phyloP scores from a whole-genome alignment of 192 early-diverging fungal genomes.

The Coemansia furcata region DNA sequence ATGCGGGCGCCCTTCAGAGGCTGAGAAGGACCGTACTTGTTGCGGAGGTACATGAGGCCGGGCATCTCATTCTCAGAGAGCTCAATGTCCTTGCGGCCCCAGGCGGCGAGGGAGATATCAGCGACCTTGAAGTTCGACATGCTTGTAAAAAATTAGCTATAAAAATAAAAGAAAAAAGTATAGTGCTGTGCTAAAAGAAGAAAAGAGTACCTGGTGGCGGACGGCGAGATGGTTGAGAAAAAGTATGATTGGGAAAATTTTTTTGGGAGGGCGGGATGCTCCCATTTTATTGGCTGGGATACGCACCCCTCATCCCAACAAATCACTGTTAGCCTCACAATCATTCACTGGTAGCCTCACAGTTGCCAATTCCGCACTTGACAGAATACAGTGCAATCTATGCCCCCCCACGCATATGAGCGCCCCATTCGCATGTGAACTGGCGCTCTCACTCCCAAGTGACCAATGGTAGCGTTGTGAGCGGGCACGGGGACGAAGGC shows the following conservation, averaged over 20 bases:
- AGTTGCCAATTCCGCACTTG: background rate
- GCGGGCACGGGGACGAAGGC: background rate
- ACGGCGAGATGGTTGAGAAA: background rate
- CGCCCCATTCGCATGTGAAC: background rate
- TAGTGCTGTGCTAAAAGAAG: background rate
- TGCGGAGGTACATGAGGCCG: constrained; percentile 91
- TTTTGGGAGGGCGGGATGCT: background rate
- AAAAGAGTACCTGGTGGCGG: background rate
- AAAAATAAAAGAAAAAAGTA: constrained; percentile 11
- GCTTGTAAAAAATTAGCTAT: background rate
- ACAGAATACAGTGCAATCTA: background rate
- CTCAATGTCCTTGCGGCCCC: constrained; percentile 96
- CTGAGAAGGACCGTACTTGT: constrained; percentile 87
- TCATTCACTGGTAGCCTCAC: background rate
- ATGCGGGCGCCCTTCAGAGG: constrained; percentile 94
- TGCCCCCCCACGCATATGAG: background rate
- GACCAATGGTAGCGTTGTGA: background rate
- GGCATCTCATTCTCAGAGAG: constrained; percentile 99
- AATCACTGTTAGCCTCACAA: background rate
- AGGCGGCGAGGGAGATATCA: constrained; percentile 92
- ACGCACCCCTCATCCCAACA: background rate
- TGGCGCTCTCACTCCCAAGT: background rate
- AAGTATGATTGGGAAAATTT: background rate
- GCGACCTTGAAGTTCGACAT: constrained; percentile 63
- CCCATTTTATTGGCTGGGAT: background rate